Conservation (phyloP, 2,329 filamentous ascomycete genomes). For the Exophiala alcalophila region DNA sequence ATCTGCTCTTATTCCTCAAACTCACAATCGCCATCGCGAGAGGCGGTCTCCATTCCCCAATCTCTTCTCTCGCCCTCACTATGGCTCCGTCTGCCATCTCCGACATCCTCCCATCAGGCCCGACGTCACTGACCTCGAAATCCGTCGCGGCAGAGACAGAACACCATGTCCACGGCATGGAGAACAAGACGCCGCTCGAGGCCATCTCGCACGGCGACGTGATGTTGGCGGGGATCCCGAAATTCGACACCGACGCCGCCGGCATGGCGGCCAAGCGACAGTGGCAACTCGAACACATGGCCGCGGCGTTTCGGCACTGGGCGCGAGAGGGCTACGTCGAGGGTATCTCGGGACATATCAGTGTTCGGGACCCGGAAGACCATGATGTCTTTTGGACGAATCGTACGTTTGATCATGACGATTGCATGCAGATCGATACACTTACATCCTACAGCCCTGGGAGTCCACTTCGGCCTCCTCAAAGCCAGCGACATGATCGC, state of each 20-base stretch:
- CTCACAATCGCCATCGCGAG: no score
- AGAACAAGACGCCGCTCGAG: conserved; percentile 29
- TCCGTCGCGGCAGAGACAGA: conserved; percentile 14
- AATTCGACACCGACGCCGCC: conserved; percentile 49
- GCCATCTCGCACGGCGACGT: conserved; percentile 32
- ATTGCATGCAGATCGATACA: background rate
- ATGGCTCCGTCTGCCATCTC: conserved; percentile 29
- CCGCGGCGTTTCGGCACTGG: conserved; percentile 66
- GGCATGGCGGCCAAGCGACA: conserved; percentile 56
- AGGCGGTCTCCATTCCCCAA: no score
- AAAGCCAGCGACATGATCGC: conserved; percentile 66
- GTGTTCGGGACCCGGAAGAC: conserved; percentile 63
- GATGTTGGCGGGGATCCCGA: conserved; percentile 46
- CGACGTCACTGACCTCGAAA: conserved; percentile 16
- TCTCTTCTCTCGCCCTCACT: background rate
- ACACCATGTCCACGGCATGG: conserved; percentile 30
- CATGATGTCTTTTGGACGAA: conserved; percentile 67
- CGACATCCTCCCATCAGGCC: conserved; percentile 19
- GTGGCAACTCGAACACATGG: conserved; percentile 66
- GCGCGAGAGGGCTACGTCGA: conserved; percentile 64
- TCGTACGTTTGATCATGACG: conserved; percentile 33
- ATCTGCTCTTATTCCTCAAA: no score
- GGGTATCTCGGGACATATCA: conserved; percentile 68
- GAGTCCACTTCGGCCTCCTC: conserved; percentile 63
- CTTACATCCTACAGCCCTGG: conserved; percentile 41